phyloP scores from a whole-genome alignment of 1,284 basidiomycete genomes.

The Leucoagaricus sp. region DNA sequence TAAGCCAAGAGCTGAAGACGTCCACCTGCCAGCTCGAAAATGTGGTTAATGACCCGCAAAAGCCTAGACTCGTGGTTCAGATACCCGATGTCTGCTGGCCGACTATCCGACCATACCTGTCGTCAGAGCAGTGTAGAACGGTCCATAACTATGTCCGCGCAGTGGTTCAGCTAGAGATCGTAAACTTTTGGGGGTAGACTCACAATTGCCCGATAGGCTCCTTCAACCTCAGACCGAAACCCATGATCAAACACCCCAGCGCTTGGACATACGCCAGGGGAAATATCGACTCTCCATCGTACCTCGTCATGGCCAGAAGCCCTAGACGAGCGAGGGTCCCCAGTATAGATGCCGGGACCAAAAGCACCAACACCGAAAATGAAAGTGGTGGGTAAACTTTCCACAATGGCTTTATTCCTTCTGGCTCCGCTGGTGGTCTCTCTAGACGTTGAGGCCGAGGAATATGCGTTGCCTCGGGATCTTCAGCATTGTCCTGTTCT shows the following conservation, averaged over 20 bases:
- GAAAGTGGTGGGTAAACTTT: constrained; percentile 61
- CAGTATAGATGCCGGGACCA: constrained; percentile 77
- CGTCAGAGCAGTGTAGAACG: constrained; percentile 85
- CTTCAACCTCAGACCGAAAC: constrained; percentile 69
- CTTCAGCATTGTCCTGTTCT: neutral
- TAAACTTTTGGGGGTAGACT: constrained; percentile 33
- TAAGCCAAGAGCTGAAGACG: constrained; percentile 85
- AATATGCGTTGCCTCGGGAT: constrained; percentile 1
- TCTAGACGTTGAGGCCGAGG: constrained; percentile 44
- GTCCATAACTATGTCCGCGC: constrained; percentile 70
- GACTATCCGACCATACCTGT: constrained; percentile 57
- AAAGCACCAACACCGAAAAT: constrained; percentile 63
- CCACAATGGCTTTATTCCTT: constrained; percentile 35
- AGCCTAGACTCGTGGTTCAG: constrained; percentile 52
- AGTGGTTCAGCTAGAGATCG: constrained; percentile 12
- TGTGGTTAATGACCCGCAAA: constrained; percentile 95
- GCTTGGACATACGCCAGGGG: constrained; percentile 88
- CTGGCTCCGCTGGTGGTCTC: constrained; percentile 46
- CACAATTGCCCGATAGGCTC: constrained; percentile 75
- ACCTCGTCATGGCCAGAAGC: constrained; percentile 68
- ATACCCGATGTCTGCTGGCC: neutral
- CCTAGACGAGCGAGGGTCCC: constrained; percentile 82
- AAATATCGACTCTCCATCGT: constrained; percentile 78
- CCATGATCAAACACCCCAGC: constrained; percentile 92
- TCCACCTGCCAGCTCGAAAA: constrained; percentile 96